Evolutionary conservation across 345 rosid genomes (phyloP), one percentile per base, ranked within the genome.

Genomic region (Corchorus olitorius): DNA sequence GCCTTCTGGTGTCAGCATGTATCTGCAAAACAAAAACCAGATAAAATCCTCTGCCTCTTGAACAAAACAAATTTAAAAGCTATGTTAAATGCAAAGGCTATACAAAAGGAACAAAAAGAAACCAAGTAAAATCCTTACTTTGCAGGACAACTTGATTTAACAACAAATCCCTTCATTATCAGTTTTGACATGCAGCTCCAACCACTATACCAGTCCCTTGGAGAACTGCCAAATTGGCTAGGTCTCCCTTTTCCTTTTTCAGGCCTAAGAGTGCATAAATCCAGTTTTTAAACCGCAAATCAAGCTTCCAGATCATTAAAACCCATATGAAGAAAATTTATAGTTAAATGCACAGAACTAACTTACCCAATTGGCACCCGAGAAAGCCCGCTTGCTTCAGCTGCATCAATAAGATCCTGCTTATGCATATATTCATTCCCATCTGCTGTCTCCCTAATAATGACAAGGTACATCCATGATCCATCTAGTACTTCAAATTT

Each of bases 351-450:
- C 12, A 75, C 46, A 49, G n/a, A 39, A 83, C 27, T 34, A 72
- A 59, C 98, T 50, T 86, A 93, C 98, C 14, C 81, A 59, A 95
- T 85, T 54, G 97, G 92, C 10, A 62, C 86, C 55, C 89, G 89
- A 80, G 98, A 93, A 81, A 93, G 97, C 39, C 99, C 99, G 80
- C 97, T 93, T 37, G 96, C 97, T 74, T 96, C 99, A 76, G 97
- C 86, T 46, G 92, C 96, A 85, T 93, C 99, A 76, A 93, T 92
- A 67, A 95, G 92, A 77, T 90, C 98, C 84, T 91, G 93, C 79
- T 90, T 92, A 50, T 76, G 82, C 99, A 93, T 89, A 81, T 87
- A 92, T 15, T 92, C 97, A 46, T 86, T 85, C 75, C 91, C 97
- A 79, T 81, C 82, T 27, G 83, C 52, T 63, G 88, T 89, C 76